Evolutionary conservation across 1,284 basidiomycete species (phyloP), one percentile per base, ranked within the genome.

Genomic region (Phellopilus nigrolimitatus): DNA sequence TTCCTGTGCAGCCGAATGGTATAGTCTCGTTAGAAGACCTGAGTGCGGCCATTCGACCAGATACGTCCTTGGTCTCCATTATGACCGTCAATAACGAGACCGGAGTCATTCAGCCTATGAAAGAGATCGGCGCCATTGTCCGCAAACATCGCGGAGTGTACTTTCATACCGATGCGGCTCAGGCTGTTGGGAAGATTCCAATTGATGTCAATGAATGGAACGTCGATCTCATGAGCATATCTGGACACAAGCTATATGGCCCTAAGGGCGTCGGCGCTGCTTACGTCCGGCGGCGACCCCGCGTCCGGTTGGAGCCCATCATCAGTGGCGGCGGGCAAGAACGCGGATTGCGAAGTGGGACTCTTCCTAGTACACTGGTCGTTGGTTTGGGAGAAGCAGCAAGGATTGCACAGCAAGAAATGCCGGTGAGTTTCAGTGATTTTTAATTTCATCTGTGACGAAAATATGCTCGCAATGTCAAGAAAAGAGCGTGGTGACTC

Each of bases 31-130:
- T 97, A 38, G 71, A 82, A 38, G 80, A 82, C 19, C 79, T 97
- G 33, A 87, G 91, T 63, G 78, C 75, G 2, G 84, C 93, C 25
- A 90, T 97, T 48, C 82, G 91, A 42, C 91, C 92, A 15, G 88
- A 91, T 61, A 90, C 95, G 0, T 86, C 84, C 4, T 71, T 97
- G 7, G 84, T 97, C 36, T 97, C 95, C 8, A 88, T 99, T 67
- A 99, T 99, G 97, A 82, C 91, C 3, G 95, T 99, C 57, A 99
- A 99, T 75, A 99, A 99, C 71, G 97, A 99, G 73, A 99, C 95
- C 5, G 97, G 97, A 43, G 95, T 98, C 56, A 97, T 99, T 56
- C 97, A 99, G 66, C 97, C 97, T 1, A 79, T 99, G 57, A 89
- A 90, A 66, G 94, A 98, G 68, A 99, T 99, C 58, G 95, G 95